Conservation (phyloP, 805 yeast species). For the Saturnispora quitensis region DNA sequence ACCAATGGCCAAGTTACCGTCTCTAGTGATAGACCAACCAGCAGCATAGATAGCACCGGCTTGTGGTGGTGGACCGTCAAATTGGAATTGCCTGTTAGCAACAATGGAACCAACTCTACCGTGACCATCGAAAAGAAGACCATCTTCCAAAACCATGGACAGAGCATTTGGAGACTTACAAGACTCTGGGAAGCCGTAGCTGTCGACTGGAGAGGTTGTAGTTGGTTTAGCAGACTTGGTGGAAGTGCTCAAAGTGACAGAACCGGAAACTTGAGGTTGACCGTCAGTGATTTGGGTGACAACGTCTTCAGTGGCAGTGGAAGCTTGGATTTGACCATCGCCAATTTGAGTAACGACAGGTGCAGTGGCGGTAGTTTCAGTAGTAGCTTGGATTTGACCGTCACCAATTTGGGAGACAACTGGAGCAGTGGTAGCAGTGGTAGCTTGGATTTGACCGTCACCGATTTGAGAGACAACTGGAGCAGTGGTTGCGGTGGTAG, state of each 20-base stretch:
- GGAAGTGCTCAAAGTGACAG: constrained; percentile 21
- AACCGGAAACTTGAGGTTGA: constrained; percentile 30
- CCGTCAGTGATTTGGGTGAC: constrained; percentile 34
- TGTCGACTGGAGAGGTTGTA: constrained; percentile 20
- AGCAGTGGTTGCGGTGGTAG: too few species aligned
- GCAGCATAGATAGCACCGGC: constrained; percentile 47
- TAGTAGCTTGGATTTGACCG: neutral
- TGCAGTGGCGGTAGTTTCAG: constrained; percentile 7
- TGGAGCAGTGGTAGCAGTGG: neutral
- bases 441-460: too few species aligned
- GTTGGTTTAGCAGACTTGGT: constrained; percentile 23
- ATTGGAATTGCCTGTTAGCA: constrained; percentile 57
- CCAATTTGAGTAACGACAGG: constrained; percentile 32
- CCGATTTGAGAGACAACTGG: too few species aligned
- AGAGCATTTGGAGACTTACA: constrained; percentile 33
- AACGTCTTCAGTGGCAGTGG: constrained; percentile 28
- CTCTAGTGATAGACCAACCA: constrained; percentile 41
- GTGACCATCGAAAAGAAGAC: constrained; percentile 35
- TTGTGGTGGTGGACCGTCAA: constrained; percentile 60
- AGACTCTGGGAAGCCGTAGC: constrained; percentile 23
- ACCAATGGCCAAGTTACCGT: constrained; percentile 44
- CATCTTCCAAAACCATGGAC: constrained; percentile 34
- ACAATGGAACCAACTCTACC: constrained; percentile 53
- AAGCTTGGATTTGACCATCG: constrained; percentile 55
- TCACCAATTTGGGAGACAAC: neutral